These are phyloP conservation scores for Aspergillus ochraceus DNA, from an alignment of 2,329 filamentous ascomycete species.

Conservation along the genomic window DNA sequence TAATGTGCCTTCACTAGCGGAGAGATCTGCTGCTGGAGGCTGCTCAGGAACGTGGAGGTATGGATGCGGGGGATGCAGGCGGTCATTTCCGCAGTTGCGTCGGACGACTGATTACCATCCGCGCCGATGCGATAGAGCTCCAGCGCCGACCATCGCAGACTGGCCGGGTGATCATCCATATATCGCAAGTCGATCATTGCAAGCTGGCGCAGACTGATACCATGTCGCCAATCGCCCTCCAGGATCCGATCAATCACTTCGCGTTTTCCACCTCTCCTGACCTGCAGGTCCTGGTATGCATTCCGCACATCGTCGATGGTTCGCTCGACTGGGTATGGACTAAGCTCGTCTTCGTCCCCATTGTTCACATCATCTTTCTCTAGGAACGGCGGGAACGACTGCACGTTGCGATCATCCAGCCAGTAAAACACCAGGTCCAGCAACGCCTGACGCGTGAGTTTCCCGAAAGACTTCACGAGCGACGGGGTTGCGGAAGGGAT, in stretches of 20 bases:
- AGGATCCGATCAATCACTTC: constrained; percentile 58
- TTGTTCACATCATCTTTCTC: constrained; percentile 49
- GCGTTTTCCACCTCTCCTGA: constrained; percentile 53
- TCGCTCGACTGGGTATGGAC: constrained; percentile 67
- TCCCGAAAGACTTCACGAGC: constrained; percentile 65
- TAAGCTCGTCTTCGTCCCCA: constrained; percentile 60
- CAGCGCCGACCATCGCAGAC: constrained; percentile 55
- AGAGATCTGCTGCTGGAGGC: constrained; percentile 71
- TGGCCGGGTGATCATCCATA: constrained; percentile 53
- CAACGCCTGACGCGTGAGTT: constrained; percentile 70
- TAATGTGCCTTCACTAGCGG: constrained; percentile 84
- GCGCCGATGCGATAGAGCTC: constrained; percentile 39
- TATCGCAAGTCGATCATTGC: constrained; percentile 57
- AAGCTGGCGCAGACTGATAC: constrained; percentile 55
- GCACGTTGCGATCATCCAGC: constrained; percentile 67
- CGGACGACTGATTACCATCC: constrained; percentile 18
- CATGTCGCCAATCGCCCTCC: constrained; percentile 58
- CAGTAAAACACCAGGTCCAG: constrained; percentile 73
- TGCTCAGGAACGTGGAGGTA: constrained; percentile 74
- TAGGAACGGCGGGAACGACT: constrained; percentile 61
- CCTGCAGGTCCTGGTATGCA: constrained; percentile 61
- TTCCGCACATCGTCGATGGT: constrained; percentile 67
- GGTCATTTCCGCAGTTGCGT: constrained; percentile 34
- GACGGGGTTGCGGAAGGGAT: constrained; percentile 65
- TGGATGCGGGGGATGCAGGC: constrained; percentile 68